phyloP scores from a whole-genome alignment of 441 rosid genomes.

The Manihot esculenta region DNA sequence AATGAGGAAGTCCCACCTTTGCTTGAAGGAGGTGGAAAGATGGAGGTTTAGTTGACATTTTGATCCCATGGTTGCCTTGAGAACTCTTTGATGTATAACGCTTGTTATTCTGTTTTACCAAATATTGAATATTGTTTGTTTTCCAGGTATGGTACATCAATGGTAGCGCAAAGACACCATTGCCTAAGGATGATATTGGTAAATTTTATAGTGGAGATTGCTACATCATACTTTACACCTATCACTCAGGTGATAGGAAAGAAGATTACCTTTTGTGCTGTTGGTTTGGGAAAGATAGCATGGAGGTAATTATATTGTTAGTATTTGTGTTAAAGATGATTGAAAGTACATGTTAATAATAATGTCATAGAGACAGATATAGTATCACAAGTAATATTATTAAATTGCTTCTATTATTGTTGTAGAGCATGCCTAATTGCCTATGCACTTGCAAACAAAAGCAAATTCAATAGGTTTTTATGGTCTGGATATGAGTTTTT shows the following conservation, averaged over 20 bases:
- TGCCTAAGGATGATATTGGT: slow-evolving; percentile 85
- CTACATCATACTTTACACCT: slow-evolving; percentile 85
- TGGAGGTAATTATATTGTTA: slow-evolving; percentile 56
- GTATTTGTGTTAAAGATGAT: not conserved
- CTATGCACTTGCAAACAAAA: too few relatives aligned
- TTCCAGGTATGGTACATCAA: slow-evolving; percentile 85
- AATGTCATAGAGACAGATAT: not conserved
- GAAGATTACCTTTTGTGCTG: slow-evolving; percentile 86
- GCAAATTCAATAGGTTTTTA: too few relatives aligned
- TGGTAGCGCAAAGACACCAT: slow-evolving; percentile 79
- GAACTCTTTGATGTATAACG: slow-evolving; percentile 12
- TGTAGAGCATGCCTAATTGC: not conserved
- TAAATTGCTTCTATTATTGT: not conserved
- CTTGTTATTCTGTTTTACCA: slow-evolving; percentile 5
- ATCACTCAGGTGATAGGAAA: slow-evolving; percentile 93
- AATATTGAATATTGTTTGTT: slow-evolving; percentile 20
- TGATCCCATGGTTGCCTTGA: slow-evolving; percentile 22
- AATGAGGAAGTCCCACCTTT: slow-evolving; percentile 94
- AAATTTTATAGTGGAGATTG: slow-evolving; percentile 98
- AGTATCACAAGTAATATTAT: not conserved
- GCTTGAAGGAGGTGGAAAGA: slow-evolving; percentile 97
- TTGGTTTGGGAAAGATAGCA: slow-evolving; percentile 92
- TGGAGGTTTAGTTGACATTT: slow-evolving; percentile 67
- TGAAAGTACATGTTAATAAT: not conserved
- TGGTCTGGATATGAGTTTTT: not conserved